phyloP scores from a whole-genome alignment of 768 basidiomycete species.

The Xerocomellus amylosporus region DNA sequence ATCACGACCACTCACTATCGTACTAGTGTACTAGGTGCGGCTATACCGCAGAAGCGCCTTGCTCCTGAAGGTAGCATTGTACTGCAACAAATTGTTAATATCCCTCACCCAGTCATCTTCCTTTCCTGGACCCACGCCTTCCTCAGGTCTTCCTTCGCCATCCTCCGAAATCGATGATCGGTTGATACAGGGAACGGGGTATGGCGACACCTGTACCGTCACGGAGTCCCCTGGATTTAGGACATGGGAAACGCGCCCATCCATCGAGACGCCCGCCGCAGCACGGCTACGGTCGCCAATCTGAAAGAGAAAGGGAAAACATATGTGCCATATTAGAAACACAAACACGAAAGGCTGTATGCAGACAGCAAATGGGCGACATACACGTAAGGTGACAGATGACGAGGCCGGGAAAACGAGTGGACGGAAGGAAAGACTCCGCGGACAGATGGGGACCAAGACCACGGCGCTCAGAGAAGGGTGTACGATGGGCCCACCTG shows the following conservation, averaged over 20 bases:
- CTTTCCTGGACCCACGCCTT: slow-evolving; percentile 74
- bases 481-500: slow-evolving; percentile 94
- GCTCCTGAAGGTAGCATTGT: slow-evolving; percentile 91
- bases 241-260: slow-evolving; percentile 81
- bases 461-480: slow-evolving; percentile 88
- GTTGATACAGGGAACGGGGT: slow-evolving; percentile 92
- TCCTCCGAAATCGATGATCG: slow-evolving; percentile 70
- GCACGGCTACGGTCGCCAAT: slow-evolving; percentile 83
- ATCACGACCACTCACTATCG: slow-evolving; percentile 12
- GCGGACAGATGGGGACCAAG: slow-evolving; percentile 92
- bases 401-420: slow-evolving; percentile 86
- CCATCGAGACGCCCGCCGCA: slow-evolving; percentile 89
- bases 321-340: neutral
- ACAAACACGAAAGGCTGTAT: neutral
- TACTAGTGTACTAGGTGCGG: slow-evolving; percentile 35
- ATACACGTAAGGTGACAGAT: slow-evolving; percentile 67
- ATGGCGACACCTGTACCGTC: slow-evolving; percentile 78
- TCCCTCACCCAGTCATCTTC: slow-evolving; percentile 97
- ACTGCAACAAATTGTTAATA: slow-evolving; percentile 91
- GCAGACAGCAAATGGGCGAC: slow-evolving; percentile 22
- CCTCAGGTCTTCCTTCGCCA: slow-evolving; percentile 42
- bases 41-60: slow-evolving; percentile 79
- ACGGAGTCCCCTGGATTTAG: slow-evolving; percentile 85
- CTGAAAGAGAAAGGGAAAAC: slow-evolving; percentile 36
- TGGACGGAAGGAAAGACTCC: slow-evolving; percentile 88